Base-by-base conservation (phyloP, 2,329 filamentous ascomycete genomes). In the Ophiostoma populinum region DNA sequence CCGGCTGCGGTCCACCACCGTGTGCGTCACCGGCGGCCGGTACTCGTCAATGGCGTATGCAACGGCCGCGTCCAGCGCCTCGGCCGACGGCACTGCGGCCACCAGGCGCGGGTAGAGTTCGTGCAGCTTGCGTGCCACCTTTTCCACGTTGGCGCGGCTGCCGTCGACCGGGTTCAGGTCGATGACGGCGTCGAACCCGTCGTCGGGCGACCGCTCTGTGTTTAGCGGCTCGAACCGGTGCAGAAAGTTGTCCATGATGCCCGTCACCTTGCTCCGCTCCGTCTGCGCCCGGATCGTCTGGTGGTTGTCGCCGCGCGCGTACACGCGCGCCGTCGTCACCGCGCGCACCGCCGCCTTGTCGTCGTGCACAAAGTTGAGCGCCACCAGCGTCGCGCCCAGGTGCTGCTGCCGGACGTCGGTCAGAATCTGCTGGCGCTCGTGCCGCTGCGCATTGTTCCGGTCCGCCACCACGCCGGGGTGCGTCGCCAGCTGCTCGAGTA, bases 231-330 rank as follows among this genome's bases (percentile, higher is more conserved):
- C 80, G 51, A 93, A 95, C 24, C 90, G 74, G 10, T 70, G 55
- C 44, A 98, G 65, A 56, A 98, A 98, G 3, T 83, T 82, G 46
- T 94, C 81, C 90, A 98, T 95, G 46, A 98, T 92, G 5, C 72
- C 70, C 31, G 90, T 63, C 37, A 90, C 81, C 53, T 93, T 87
- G 13, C 65, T 58, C 31, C 63, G 56, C 29, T 78, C 70, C 37
- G 80, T 78, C 30, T 71, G 78, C 9, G 87, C 86, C 49, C 90
- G 85, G 40, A 98, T 95, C 1, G 90, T 98, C 57, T 98, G 90
- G 53, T 98, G 90, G 49, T 95, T 95, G 54, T 98, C 85, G 11
- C 90, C 90, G 16, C 90, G 78, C 6, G 72, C 67, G 15, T 94
- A 59, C 1, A 98, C 82, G 33, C 90, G 75, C 42, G 75, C 67